Base-by-base conservation (phyloP, 495 filamentous ascomycete genomes). In the Neohortaea acidophila region DNA sequence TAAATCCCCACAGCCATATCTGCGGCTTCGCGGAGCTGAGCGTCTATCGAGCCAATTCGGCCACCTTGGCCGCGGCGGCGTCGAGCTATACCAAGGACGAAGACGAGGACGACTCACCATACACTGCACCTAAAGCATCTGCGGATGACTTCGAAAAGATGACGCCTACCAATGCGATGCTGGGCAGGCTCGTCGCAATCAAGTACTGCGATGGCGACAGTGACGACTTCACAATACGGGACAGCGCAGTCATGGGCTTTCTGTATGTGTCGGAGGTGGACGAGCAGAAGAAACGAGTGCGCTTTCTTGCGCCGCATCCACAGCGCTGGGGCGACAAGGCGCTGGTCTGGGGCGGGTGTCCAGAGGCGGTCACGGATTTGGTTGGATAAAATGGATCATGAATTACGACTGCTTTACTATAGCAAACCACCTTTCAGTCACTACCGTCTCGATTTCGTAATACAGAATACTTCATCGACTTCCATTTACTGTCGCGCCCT, bases 181-280 rank as follows among this genome's bases (percentile, higher is more conserved):
- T 69, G 26, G 74, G 75, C 44, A 77, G 76, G 42, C 66, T 93
- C 1, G 66, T 94, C 1, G 83, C 86, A 2, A 72, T 97, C 39
- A 79, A 85, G 44, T 72, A 81, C 34, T 50, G 47, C 31, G 9
- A 31, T 11, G 32, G 38, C 9, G 38, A 38, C 10, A 50, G 41
- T 13, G 47, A 50, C 3, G 65, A 76, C 6, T 72, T 83, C 25
- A 68, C 72, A 4, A 75, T 97, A 30, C 74, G 81, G 10, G 81
- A 89, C 47, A 77, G 86, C 0, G 84, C 78, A 27, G 75, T 94
- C 14, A 77, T 91, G 66, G 89, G 89, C 4, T 96, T 91, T 57
- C 69, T 94, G 25, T 93, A 91, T 53, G 77, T 99, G 22, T 72
- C 79, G 0, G 81, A 89, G 34, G 85, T 96, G 6, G 87, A 99